These are phyloP conservation scores for Tremella yokohamensis DNA, from an alignment of 768 basidiomycete species.

Conservation along the genomic window DNA sequence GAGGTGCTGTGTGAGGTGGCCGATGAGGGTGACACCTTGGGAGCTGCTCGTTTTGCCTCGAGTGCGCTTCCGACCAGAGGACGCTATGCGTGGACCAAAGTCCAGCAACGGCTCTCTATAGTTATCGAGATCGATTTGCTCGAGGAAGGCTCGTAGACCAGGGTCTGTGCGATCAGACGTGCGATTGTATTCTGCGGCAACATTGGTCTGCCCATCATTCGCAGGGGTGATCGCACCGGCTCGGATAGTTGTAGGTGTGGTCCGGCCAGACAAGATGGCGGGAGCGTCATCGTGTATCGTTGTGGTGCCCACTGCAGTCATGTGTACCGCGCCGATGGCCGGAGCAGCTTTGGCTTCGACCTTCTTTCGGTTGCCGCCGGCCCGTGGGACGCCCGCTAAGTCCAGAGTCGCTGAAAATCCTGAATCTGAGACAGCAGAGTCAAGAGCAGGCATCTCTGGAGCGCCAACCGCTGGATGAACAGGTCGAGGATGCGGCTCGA, in stretches of 20 bases:
- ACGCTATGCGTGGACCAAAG: slow-evolving; percentile 82
- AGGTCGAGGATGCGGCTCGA: slow-evolving; percentile 23
- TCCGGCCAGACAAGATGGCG: slow-evolving; percentile 65
- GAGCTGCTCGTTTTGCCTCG: slow-evolving; percentile 43
- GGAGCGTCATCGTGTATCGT: slow-evolving; percentile 60
- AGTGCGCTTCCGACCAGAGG: slow-evolving; percentile 62
- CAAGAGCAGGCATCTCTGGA: slow-evolving; percentile 3
- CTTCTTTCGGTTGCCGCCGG: slow-evolving; percentile 52
- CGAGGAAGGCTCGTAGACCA: slow-evolving; percentile 80
- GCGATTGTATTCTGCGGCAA: not conserved
- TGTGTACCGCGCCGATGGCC: slow-evolving; percentile 71
- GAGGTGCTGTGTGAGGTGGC: slow-evolving; percentile 77
- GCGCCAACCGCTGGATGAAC: not conserved
- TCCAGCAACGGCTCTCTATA: slow-evolving; percentile 77
- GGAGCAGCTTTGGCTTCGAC: slow-evolving; percentile 84
- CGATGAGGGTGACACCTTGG: slow-evolving; percentile 74
- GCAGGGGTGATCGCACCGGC: slow-evolving; percentile 33
- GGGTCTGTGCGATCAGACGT: slow-evolving; percentile 68
- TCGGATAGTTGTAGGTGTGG: slow-evolving; percentile 58
- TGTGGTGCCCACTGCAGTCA: slow-evolving; percentile 71
- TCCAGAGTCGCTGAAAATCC: slow-evolving; percentile 58
- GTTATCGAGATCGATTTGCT: slow-evolving; percentile 83
- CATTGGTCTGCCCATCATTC: slow-evolving; percentile 54
- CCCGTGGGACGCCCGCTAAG: slow-evolving; percentile 45
- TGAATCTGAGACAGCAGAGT: slow-evolving; percentile 75